Evolutionary conservation across 768 basidiomycete genomes (phyloP), one percentile per base, ranked within the genome.

Genomic region (Hypholoma sublateritium): DNA sequence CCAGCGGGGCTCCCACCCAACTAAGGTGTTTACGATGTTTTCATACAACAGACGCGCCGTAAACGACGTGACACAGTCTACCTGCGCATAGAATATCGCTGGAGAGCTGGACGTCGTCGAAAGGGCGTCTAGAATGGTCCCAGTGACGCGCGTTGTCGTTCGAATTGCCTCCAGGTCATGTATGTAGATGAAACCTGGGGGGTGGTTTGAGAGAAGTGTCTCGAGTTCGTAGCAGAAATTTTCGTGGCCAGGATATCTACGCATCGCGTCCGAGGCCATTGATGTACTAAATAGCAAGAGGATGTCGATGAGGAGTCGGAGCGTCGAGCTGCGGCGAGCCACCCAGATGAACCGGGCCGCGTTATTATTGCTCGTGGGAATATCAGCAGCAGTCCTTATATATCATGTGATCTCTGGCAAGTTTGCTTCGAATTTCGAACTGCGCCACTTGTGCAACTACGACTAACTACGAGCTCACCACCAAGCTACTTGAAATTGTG

Each of bases 161-260:
- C 77, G 74, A 5, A 79, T 67, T 5, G 83, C 77, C 51, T 72
- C 72, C 0, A 83, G 69, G 67, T 90, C 87, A 51, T 85, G 81
- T 41, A 91, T 65, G 66, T 83, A 89, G 59, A 91, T 78, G 69
- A 89, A 91, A 0, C 85, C 79, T 1, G 87, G 86, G 7, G 86
- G 80, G 44, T 66, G 69, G 1, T 67, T 67, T 5, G 74, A 69
- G 17, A 80, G 55, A 14, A 80, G 70, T 9, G 73, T 70, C 14
- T 66, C 65, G 7, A 80, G 56, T 51, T 78, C 77, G 19, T 70
- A 59, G 22, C 59, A 56, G 53, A 72, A 61, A 17, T 61, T 43
- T 54, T 70, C 69, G 50, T 71, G 70, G 50, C 68, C 71, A 21
- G 65, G 62, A 57, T 55, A 48, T 36, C 19, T 53, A 32, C 28